Conservation (phyloP, 805 yeast genomes). For the Barnettozyma sp. region DNA sequence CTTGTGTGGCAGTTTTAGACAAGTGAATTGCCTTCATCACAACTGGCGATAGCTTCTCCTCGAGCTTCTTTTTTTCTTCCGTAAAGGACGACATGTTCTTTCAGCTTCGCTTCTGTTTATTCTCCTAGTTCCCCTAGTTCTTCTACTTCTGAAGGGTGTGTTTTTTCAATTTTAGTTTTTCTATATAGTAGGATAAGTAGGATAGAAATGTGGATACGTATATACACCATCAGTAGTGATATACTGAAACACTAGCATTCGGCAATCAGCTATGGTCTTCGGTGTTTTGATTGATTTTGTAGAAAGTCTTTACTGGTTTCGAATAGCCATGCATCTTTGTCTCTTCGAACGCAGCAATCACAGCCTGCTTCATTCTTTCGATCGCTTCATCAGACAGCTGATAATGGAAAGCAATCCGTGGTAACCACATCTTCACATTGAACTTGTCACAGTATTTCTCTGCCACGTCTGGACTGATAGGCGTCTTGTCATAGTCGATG, state of each 20-base stretch:
- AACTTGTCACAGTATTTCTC: constrained; percentile 48
- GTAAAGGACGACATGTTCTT: constrained; percentile 14
- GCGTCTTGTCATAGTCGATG: constrained; percentile 41
- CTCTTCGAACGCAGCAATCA: constrained; percentile 32
- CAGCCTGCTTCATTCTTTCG: constrained; percentile 25
- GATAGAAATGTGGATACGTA: no score
- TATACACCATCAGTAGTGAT: no score
- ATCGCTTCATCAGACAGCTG: constrained; percentile 19
- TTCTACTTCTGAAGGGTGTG: no score
- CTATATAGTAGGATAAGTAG: no score
- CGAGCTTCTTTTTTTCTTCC: constrained; percentile 15
- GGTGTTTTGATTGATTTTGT: constrained; percentile 4
- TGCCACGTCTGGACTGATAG: constrained; percentile 50
- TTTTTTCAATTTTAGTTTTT: background rate
- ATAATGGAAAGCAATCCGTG: constrained; percentile 59
- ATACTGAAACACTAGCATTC: no score
- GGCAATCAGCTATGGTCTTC: no score
- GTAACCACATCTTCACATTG: constrained; percentile 52
- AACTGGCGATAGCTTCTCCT: constrained; percentile 20
- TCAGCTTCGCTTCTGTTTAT: no score
- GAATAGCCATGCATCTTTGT: constrained; percentile 14
- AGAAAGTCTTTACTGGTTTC: constrained; percentile 5
- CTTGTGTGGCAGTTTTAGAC: constrained; percentile 23
- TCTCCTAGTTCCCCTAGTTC: no score
- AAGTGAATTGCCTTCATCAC: constrained; percentile 37